Conservation (phyloP, 129 eudicot genomes). For the Erigeron canadensis region DNA sequence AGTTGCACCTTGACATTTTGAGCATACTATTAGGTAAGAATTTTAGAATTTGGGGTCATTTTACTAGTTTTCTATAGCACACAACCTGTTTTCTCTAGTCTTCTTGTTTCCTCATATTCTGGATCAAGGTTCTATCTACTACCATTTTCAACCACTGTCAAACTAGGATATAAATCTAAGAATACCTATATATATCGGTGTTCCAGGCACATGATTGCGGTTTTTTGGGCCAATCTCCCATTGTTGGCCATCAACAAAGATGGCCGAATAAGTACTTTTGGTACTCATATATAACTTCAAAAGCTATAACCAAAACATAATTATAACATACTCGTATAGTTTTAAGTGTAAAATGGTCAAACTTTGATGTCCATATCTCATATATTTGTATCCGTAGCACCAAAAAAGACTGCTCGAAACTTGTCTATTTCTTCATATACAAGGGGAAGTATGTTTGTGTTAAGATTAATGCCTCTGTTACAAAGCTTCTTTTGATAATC, state of each 20-base stretch:
- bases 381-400: background rate
- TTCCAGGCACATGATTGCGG: constrained; percentile 32
- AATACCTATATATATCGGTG: background rate
- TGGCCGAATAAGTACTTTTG: background rate
- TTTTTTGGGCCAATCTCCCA: background rate
- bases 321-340: background rate
- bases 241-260: background rate
- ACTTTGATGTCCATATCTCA: background rate
- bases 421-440: background rate
- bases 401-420: background rate
- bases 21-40: constrained; percentile 25
- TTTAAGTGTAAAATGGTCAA: background rate
- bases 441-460: background rate
- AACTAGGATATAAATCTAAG: constrained; percentile 21
- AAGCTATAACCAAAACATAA: background rate
- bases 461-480: background rate
- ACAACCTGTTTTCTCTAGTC: constrained; percentile 29
- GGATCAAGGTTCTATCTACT: constrained; percentile 32
- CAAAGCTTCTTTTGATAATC: too few species aligned
- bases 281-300: background rate
- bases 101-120: constrained; percentile 34
- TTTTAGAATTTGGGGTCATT: constrained; percentile 22
- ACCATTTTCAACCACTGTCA: constrained; percentile 23
- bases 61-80: constrained; percentile 24
- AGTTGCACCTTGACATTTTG: constrained; percentile 33